Evolutionary conservation across 2,329 filamentous ascomycete species (phyloP).

Genomic region (Pestalotiopsis fici): DNA sequence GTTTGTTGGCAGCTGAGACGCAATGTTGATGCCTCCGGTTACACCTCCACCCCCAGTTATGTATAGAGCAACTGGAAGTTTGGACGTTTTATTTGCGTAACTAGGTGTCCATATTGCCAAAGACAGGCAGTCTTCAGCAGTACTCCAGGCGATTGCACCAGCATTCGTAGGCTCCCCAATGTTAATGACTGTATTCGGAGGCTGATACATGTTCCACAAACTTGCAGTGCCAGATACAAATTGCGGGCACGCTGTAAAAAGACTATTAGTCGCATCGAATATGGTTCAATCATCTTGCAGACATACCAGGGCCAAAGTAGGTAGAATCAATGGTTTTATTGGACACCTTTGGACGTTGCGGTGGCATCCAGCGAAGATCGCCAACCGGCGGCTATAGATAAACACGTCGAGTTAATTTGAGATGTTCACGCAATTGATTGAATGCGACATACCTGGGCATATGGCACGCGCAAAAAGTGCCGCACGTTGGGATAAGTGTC

Average conservation of each 20-base stretch:
- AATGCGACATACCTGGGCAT: not conserved
- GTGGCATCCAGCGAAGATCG: constrained; percentile 5
- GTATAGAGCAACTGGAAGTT: not conserved
- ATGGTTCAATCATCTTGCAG: not conserved
- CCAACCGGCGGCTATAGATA: constrained; percentile 1
- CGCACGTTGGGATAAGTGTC: constrained; percentile 7
- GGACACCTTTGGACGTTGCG: not conserved
- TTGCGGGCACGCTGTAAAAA: not conserved
- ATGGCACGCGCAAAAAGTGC: not conserved
- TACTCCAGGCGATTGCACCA: constrained; percentile 3
- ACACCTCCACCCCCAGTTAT: not conserved
- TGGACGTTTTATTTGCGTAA: constrained; percentile 11
- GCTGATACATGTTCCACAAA: constrained; percentile 2
- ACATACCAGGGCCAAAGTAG: not conserved
- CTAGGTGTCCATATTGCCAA: constrained; percentile 40
- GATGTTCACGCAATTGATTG: not conserved
- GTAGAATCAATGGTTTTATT: not conserved
- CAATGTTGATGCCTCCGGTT: not conserved
- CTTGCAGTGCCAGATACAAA: not conserved
- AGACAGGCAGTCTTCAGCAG: constrained; percentile 36
- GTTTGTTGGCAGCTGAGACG: not conserved
- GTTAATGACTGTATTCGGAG: constrained; percentile 24
- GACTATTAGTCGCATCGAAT: not conserved
- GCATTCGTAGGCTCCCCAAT: not conserved
- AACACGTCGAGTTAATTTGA: not conserved